phyloP scores from a whole-genome alignment of 495 filamentous ascomycete species.

The Penicillium alfredii region DNA sequence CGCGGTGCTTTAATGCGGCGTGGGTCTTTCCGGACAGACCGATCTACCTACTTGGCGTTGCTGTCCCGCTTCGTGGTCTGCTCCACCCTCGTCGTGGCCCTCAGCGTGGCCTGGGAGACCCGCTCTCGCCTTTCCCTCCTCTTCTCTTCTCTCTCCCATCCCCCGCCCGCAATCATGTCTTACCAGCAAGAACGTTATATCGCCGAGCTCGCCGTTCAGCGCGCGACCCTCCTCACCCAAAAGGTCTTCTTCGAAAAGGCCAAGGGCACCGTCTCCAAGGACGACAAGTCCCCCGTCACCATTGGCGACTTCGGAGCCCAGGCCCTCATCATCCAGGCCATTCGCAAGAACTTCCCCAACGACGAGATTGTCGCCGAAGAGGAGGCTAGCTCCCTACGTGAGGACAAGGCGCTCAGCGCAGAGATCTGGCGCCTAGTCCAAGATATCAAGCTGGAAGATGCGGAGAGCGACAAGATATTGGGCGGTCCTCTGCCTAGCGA shows the following conservation, averaged over 20 bases:
- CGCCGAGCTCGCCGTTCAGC: constrained; percentile 86
- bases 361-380: constrained; percentile 95
- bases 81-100: constrained; percentile 47
- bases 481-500: constrained; percentile 65
- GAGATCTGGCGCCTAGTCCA: constrained; percentile 81
- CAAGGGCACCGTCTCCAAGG: constrained; percentile 90
- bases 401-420: constrained; percentile 57
- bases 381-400: constrained; percentile 71
- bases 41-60: too few species aligned
- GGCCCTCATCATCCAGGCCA: constrained; percentile 86
- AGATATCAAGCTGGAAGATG: constrained; percentile 64
- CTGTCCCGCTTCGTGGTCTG: constrained; percentile 33
- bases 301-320: constrained; percentile 98
- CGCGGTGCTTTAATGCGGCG: too few species aligned
- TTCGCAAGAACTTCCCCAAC: constrained; percentile 79
- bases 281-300: constrained; percentile 92
- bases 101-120: constrained; percentile 41
- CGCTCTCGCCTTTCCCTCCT: constrained; percentile 39
- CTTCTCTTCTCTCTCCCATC: constrained; percentile 27
- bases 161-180: constrained; percentile 36
- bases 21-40: too few species aligned
- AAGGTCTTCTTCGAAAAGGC: constrained; percentile 85
- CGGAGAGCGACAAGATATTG: constrained; percentile 55
- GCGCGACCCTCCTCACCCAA: constrained; percentile 83
- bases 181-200: constrained; percentile 80